A percentile compares a stretch with the other conserved stretches of the same genome.
phyloP scores from a whole-genome alignment of 768 basidiomycete genomes.

The Flagelloscypha sp. region DNA sequence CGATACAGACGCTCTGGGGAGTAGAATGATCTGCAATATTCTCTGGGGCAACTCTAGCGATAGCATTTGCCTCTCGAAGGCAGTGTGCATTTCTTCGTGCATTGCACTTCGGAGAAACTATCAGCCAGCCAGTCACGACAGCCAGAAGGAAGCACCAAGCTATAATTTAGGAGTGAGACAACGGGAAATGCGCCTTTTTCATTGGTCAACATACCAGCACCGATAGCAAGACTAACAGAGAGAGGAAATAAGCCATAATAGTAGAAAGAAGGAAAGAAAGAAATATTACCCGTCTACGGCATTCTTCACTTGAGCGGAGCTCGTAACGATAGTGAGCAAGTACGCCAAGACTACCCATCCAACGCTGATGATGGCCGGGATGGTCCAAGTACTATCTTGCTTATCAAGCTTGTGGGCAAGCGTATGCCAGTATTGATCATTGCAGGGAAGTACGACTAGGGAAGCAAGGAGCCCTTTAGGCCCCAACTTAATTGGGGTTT shows the following conservation, averaged over 20 bases:
- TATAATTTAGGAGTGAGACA: no score
- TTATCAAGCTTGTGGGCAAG: conserved; percentile 25
- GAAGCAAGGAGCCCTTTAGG: conserved; percentile 26
- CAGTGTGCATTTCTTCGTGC: conserved; percentile 21
- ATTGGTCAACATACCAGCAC: conserved; percentile 18
- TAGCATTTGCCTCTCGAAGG: conserved; percentile 19
- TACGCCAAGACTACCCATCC: conserved; percentile 39
- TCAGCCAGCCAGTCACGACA: conserved; percentile 34
- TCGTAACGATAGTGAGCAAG: conserved; percentile 28
- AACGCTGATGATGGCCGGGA: conserved; percentile 30
- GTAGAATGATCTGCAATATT: conserved; percentile 4
- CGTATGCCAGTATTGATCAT: conserved; percentile 34
- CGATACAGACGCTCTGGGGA: conserved; percentile 3
- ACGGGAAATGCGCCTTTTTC: conserved; percentile 33
- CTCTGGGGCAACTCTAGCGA: conserved; percentile 16
- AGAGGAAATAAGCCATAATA: conserved; percentile 22
- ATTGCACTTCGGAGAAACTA: conserved; percentile 33
- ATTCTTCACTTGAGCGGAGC: conserved; percentile 4
- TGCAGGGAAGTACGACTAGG: conserved; percentile 32
- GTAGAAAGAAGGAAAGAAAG: no score
- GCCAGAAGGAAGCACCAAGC: conserved; percentile 32
- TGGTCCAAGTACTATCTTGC: conserved; percentile 29
- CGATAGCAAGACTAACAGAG: conserved; percentile 12
- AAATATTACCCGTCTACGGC: no score
- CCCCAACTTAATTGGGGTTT: conserved; percentile 28